Base-by-base conservation (phyloP, 345 rosid genomes). In the Luvunga scandens region DNA sequence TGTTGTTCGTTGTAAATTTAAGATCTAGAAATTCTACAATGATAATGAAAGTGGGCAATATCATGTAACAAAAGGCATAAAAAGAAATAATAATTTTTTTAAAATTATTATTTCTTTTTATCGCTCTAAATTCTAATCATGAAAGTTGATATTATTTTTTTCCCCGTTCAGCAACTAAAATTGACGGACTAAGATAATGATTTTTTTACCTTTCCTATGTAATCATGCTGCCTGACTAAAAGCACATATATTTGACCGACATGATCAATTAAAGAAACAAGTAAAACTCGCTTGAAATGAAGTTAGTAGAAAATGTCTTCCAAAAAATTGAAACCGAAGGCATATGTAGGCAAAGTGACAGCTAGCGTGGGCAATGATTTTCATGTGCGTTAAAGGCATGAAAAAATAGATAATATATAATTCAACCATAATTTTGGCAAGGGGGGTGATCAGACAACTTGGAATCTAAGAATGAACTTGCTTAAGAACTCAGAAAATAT, bases 401-500 rank as follows among this genome's bases (percentile, higher is more conserved):
- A 19, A 22, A 74, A 34, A 34, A 28, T 22, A 5, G 5, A 69
- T 9, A 34, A n/a, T 45, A 66, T 60, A 67, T 38, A 75, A 45
- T 71, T 59, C 45, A 18, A 73, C 50, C 31, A 24, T 2, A n/a
- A 50, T 78, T 77, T 48, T n/a, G 73, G 69, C 76, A 65, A 30
- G 28, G 18, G 1, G 33, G 7, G 7, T 6, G 18, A 16, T 22
- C 2, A 12, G 59, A 33, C 80, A 70, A 38, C 87, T 86, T 86
- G 62, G 77, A 82, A 66, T 70, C 22, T 34, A 86, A 86, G 89
- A 28, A 83, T 79, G 48, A 53, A 68, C 6, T 87, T 85, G 87
- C 88, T 83, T 85, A 27, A 78, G 71, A 38, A 53, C 24, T 33
- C 50, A 31, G 80, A 24, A 21, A 30, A 19, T 8, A 27, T 19